phyloP scores from a whole-genome alignment of 257 asterid genomes.

The Solanum bukasovii region DNA sequence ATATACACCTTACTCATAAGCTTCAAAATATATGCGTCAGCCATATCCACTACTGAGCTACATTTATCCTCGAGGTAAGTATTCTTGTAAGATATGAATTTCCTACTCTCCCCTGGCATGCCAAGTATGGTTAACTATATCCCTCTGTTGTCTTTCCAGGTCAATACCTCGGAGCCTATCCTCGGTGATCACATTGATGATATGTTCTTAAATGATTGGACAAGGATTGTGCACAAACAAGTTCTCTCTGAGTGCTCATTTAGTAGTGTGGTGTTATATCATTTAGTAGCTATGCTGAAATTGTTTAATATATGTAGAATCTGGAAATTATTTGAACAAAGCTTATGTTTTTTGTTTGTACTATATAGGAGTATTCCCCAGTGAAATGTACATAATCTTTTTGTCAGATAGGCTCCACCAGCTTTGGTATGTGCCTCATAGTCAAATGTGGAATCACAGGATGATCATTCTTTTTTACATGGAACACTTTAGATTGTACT shows the following conservation, averaged over 20 bases:
- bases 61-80: too few relatives aligned
- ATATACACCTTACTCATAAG: too few relatives aligned
- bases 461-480: too few relatives aligned
- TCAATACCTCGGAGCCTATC: slow-evolving; percentile 18
- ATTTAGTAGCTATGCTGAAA: not conserved
- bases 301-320: not conserved
- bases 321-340: not conserved
- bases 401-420: not conserved
- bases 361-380: not conserved
- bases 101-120: too few relatives aligned
- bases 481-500: too few relatives aligned
- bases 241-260: not conserved
- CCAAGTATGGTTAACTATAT: too few relatives aligned
- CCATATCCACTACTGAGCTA: not conserved
- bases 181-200: not conserved
- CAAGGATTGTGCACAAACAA: not conserved
- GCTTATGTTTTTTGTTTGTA: not conserved
- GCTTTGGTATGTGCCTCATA: not conserved
- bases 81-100: too few relatives aligned
- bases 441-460: too few relatives aligned
- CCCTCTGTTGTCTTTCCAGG: too few relatives aligned
- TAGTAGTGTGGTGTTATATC: not conserved
- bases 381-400: not conserved
- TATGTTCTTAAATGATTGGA: not conserved
- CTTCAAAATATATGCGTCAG: slow-evolving; percentile 14